Percentiles rank a stretch among this genome's conserved stretches.
Evolutionary conservation across 768 basidiomycete species (phyloP).

Genomic region (Rhizopogon vesiculosus): DNA sequence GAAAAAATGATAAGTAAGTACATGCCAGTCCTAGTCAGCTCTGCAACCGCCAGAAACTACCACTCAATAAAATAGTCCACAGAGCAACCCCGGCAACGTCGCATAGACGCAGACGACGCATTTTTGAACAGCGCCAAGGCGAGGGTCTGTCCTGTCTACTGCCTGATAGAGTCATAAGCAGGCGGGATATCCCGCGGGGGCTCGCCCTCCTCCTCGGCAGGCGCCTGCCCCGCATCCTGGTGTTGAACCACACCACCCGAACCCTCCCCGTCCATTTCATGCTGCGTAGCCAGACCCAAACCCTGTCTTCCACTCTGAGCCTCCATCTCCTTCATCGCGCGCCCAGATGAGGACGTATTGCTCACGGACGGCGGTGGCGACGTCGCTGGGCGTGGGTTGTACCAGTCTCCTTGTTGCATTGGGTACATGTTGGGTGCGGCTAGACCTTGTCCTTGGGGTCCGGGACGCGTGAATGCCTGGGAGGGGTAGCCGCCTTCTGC

Average conservation of each 20-base stretch:
- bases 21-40: no score
- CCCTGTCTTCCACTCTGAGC: conserved; percentile 12
- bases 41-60: no score
- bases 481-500: conserved; percentile 7
- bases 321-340: conserved; percentile 20
- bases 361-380: conserved; percentile 21
- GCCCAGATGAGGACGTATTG: conserved; percentile 7
- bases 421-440: conserved; percentile 6
- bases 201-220: conserved; percentile 9
- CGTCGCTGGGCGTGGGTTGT: conserved; percentile 6
- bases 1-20: no score
- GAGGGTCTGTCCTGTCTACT: background rate
- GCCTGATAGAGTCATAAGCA: conserved; percentile 23
- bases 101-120: no score
- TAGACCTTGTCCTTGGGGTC: background rate
- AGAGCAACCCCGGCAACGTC: no score
- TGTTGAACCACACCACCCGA: conserved; percentile 17
- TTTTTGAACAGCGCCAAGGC: no score
- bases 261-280: conserved; percentile 5
- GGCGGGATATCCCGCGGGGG: conserved; percentile 23
- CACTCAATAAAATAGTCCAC: no score
- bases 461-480: background rate
- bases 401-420: conserved; percentile 15
- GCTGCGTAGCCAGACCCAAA: background rate
- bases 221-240: conserved; percentile 21